These are phyloP conservation scores for Scutellaria minor DNA, from an alignment of 257 asterid species.

Conservation along the genomic window DNA sequence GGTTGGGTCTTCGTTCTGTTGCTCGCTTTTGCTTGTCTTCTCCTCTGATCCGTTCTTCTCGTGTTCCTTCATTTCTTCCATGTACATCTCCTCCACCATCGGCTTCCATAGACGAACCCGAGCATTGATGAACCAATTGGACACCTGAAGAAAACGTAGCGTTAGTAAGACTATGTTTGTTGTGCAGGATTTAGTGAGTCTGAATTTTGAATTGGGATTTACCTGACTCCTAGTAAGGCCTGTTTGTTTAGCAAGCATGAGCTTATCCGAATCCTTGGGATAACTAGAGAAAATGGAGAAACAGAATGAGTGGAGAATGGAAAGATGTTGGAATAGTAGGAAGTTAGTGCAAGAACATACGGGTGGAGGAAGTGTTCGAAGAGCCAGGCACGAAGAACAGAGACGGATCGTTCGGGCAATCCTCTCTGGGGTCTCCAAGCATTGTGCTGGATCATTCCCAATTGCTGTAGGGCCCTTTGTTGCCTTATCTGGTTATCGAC, in stretches of 20 bases:
- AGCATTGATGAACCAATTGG: constrained; percentile 98
- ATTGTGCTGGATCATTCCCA: constrained; percentile 98
- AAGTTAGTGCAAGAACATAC: constrained; percentile 41
- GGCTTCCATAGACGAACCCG: constrained; percentile 99
- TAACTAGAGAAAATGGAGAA: constrained; percentile 49
- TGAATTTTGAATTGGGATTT: too few species aligned
- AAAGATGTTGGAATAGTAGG: background rate
- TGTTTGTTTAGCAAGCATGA: constrained; percentile 95
- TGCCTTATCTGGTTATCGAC: constrained; percentile 89
- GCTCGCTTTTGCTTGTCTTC: constrained; percentile 50
- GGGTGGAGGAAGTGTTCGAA: constrained; percentile 99
- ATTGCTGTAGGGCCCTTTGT: constrained; percentile 89
- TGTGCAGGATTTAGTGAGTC: too few species aligned
- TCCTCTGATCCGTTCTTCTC: constrained; percentile 69
- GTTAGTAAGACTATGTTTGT: too few species aligned
- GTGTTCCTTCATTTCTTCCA: constrained; percentile 85
- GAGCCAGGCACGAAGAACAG: constrained; percentile 98
- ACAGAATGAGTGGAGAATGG: too few species aligned
- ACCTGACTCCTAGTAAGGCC: constrained; percentile 98
- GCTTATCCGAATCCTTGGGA: constrained; percentile 95
- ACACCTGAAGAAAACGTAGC: constrained; percentile 53
- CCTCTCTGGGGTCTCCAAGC: constrained; percentile 99
- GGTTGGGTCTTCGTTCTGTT: constrained; percentile 57
- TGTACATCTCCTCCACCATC: constrained; percentile 98
- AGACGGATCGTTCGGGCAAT: constrained; percentile 91